Conservation (phyloP, 805 yeast species). For the Metschnikowia orientalis region DNA sequence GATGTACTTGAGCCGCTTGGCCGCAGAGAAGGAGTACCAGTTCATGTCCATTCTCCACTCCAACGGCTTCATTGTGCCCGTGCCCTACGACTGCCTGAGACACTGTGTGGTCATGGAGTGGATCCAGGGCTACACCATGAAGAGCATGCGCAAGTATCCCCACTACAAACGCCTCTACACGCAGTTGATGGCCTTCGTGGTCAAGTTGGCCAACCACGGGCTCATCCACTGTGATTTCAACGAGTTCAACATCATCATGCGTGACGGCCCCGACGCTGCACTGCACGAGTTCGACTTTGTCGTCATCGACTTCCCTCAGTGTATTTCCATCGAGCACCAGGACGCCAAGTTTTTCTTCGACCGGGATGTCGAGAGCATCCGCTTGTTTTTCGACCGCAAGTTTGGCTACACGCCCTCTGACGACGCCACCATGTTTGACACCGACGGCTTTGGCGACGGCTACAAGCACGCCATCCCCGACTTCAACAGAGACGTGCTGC, state of each 20-base stretch:
- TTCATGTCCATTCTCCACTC: conserved; percentile 74
- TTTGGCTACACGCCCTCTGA: conserved; percentile 66
- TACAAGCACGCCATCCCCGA: conserved; percentile 72
- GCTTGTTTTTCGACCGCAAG: conserved; percentile 75
- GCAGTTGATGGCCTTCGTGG: conserved; percentile 82
- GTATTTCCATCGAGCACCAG: conserved; percentile 85
- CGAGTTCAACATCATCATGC: conserved; percentile 90
- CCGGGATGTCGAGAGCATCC: conserved; percentile 89
- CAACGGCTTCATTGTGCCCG: conserved; percentile 82
- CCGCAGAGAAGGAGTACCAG: conserved; percentile 89
- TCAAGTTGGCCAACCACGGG: conserved; percentile 79
- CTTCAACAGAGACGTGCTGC: conserved; percentile 68
- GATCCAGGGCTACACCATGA: conserved; percentile 87
- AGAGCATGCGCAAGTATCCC: conserved; percentile 66
- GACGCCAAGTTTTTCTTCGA: conserved; percentile 87
- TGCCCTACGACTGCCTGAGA: conserved; percentile 82
- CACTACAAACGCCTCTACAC: conserved; percentile 72
- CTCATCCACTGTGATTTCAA: conserved; percentile 96
- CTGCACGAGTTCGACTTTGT: conserved; percentile 64
- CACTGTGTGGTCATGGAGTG: conserved; percentile 93
- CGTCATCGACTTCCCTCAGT: conserved; percentile 97
- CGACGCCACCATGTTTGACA: conserved; percentile 69
- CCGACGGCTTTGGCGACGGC: conserved; percentile 80
- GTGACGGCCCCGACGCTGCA: conserved; percentile 51
- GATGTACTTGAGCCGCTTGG: conserved; percentile 87